Percentiles rank a stretch among this genome's conserved stretches.
Conservation (phyloP, 2,329 filamentous ascomycete genomes). For the Aschersonia sp. region DNA sequence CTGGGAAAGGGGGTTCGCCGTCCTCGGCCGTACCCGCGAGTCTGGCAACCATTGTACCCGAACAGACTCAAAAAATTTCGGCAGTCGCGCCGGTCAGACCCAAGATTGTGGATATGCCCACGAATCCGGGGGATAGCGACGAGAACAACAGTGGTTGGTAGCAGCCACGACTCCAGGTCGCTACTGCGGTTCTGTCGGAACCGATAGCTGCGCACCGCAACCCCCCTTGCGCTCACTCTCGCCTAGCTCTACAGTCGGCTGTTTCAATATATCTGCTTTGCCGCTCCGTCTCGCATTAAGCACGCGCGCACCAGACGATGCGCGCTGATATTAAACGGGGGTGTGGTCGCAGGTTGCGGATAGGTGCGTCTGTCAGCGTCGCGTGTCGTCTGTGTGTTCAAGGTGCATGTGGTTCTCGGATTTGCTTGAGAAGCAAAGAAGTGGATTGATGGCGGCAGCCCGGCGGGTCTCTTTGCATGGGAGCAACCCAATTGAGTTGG, state of each 20-base stretch:
- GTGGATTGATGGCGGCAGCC: not conserved
- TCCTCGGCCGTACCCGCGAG: not conserved
- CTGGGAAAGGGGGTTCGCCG: not conserved
- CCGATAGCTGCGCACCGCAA: too few species aligned
- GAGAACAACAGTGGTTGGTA: not conserved
- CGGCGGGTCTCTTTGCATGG: not conserved
- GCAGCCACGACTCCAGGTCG: not conserved
- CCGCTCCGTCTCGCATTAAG: not conserved
- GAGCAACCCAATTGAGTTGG: not conserved
- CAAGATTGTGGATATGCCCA: not conserved
- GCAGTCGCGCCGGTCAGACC: not conserved
- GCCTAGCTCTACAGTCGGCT: not conserved
- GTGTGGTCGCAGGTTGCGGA: not conserved
- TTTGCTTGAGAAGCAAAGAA: not conserved
- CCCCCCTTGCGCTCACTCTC: not conserved
- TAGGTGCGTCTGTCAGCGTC: not conserved
- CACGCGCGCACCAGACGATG: not conserved
- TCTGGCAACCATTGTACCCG: not conserved
- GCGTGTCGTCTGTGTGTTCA: not conserved
- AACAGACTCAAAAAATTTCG: not conserved
- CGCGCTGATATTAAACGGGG: not conserved
- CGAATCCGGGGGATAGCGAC: not conserved
- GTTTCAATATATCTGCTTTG: not conserved
- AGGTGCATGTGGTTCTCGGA: not conserved
- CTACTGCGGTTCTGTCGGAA: too few species aligned